Conservation (phyloP, 108 stramenopile species). For the Fistulifera pelliculosa region DNA sequence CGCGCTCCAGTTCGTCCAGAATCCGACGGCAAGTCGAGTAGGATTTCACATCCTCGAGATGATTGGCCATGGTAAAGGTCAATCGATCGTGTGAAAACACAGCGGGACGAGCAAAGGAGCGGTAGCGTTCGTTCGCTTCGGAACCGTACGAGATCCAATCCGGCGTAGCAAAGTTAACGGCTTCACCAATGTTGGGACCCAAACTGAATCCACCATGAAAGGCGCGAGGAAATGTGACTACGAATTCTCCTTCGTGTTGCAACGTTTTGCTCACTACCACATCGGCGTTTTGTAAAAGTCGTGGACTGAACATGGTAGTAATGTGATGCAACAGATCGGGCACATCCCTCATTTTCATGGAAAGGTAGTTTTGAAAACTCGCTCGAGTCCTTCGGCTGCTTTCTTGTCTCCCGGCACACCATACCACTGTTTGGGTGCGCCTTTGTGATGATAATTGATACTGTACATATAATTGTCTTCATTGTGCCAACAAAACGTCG, state of each 20-base stretch:
- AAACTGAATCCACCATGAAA: constrained; percentile 95
- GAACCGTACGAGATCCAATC: constrained; percentile 92
- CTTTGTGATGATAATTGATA: constrained; percentile 96
- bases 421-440: constrained; percentile 98
- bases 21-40: constrained; percentile 49
- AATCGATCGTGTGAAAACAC: constrained; percentile 91
- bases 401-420: constrained; percentile 78
- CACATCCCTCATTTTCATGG: constrained; percentile 87
- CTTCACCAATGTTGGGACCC: constrained; percentile 96
- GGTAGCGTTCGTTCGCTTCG: constrained; percentile 86
- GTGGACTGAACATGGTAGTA: constrained; percentile 91
- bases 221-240: constrained; percentile 95
- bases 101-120: constrained; percentile 77
- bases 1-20: constrained; percentile 50
- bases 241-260: constrained; percentile 89
- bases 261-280: constrained; percentile 84
- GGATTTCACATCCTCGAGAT: constrained; percentile 53
- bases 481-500: constrained; percentile 98
- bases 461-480: constrained; percentile 99
- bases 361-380: constrained; percentile 82
- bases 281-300: constrained; percentile 63
- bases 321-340: constrained; percentile 92
- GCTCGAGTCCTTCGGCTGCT: constrained; percentile 75
- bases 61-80: constrained; percentile 82
- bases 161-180: constrained; percentile 86